Evolutionary conservation across 495 filamentous ascomycete genomes (phyloP).

Genomic region (Xeromyces bisporus): DNA sequence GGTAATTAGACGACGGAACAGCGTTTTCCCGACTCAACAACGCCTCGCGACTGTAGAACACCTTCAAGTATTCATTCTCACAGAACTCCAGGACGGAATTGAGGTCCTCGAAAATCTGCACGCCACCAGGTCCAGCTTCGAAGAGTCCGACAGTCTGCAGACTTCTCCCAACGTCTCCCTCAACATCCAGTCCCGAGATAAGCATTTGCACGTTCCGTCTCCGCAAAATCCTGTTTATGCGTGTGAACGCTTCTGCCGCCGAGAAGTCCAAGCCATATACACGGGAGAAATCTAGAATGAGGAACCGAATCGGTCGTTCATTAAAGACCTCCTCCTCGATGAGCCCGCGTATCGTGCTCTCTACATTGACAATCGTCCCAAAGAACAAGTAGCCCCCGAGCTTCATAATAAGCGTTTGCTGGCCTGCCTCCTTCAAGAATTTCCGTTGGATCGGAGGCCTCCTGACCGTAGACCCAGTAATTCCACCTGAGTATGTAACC

Average conservation of each 20-base stretch:
- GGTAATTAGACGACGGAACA: conserved; percentile 5
- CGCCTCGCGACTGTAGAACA: conserved; percentile 47
- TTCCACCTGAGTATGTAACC: conserved; percentile 68
- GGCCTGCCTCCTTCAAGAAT: conserved; percentile 68
- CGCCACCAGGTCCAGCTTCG: conserved; percentile 44
- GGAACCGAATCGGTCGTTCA: conserved; percentile 61
- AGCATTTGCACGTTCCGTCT: conserved; percentile 59
- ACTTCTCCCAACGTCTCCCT: conserved; percentile 56
- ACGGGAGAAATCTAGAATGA: conserved; percentile 77
- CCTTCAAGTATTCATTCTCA: conserved; percentile 85
- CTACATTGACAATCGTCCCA: conserved; percentile 86
- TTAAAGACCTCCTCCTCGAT: conserved; percentile 68
- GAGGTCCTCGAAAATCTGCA: conserved; percentile 69
- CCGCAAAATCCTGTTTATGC: conserved; percentile 67
- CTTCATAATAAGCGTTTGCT: conserved; percentile 78
- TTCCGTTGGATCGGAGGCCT: conserved; percentile 77
- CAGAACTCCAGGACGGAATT: conserved; percentile 87
- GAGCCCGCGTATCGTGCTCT: conserved; percentile 64
- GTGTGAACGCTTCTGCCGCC: conserved; percentile 82
- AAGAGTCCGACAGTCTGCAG: conserved; percentile 67
- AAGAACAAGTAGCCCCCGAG: conserved; percentile 90
- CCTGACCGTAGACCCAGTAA: conserved; percentile 80
- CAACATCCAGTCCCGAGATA: conserved; percentile 60
- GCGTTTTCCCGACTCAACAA: conserved; percentile 13
- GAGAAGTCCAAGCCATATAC: conserved; percentile 93